Evolutionary conservation across 2,329 filamentous ascomycete genomes (phyloP), one percentile per base, ranked within the genome.

Genomic region (Hortaea werneckii): DNA sequence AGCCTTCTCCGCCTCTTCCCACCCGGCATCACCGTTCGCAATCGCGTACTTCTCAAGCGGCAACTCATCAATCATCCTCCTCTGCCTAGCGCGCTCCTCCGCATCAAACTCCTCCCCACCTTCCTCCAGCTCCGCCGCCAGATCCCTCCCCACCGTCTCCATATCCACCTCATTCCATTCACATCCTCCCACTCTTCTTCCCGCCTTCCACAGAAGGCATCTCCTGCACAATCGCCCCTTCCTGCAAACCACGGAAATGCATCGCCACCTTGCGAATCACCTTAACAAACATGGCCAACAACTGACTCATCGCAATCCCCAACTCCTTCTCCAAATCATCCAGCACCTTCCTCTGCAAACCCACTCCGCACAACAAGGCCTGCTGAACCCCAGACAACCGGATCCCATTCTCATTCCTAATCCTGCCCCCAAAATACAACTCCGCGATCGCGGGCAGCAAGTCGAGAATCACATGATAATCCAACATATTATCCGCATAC

Each of bases 231-330:
- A 72, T 82, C 0, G 86, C 87, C 3, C 79, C 80, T 37, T 87
- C 79, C 2, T 95, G 75, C 1, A 96, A 67, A 3, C 75, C 71
- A 29, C 81, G 78, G 67, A 98, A 92, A 61, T 89, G 79, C 2
- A 77, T 74, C 2, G 85, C 85, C 35, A 95, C 77, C 70, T 96
- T 96, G 54, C 88, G 80, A 49, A 95, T 76, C 50, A 95, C 84
- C 73, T 98, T 98, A 65, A 95, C 87, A 66, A 98, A 96, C 84
- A 96, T 94, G 50, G 90, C 89, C 51, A 98, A 74, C 3, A 95
- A 72, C 68, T 96, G 92, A 39, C 81, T 83, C 2, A 79, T 76
- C 1, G 79, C 79, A 5, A 95, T 69, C 6, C 75, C 76, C 3
- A 95, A 68, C 60, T 98, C 92, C 51, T 82, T 80, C 50, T 89